These are phyloP conservation scores for Acacia melanoxylon DNA, from an alignment of 306 rosid species.

Conservation along the genomic window DNA sequence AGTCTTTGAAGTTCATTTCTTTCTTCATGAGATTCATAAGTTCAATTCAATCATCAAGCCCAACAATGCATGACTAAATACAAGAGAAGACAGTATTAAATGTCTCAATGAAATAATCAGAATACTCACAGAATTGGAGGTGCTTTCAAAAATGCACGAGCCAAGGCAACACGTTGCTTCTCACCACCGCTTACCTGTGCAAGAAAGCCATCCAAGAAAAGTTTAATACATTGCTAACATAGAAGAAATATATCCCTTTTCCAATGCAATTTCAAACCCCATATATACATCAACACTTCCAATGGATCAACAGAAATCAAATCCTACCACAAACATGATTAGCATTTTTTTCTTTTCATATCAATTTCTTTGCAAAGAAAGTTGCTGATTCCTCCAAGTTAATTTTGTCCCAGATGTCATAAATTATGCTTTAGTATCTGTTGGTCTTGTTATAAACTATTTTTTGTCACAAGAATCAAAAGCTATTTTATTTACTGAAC, in stretches of 20 bases:
- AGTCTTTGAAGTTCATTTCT: neutral
- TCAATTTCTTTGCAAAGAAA: neutral
- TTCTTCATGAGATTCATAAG: neutral
- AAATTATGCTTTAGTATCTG: neutral
- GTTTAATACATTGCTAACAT: conserved; percentile 14
- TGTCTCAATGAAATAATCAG: conserved; percentile 18
- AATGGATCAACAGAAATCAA: neutral
- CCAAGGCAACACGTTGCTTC: conserved; percentile 97
- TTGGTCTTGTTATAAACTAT: neutral
- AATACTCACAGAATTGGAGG: conserved; percentile 81
- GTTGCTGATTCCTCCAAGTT: neutral
- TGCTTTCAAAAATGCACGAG: conserved; percentile 94
- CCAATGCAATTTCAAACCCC: neutral
- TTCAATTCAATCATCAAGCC: neutral
- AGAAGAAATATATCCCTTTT: neutral
- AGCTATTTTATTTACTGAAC: neutral
- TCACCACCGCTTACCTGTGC: conserved; percentile 92
- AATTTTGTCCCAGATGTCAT: neutral
- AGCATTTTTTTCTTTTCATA: neutral
- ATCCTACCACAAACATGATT: neutral
- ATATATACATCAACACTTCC: neutral
- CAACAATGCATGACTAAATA: neutral
- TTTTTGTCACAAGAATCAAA: neutral
- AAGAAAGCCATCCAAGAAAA: conserved; percentile 35
- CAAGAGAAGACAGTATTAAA: neutral